These are phyloP conservation scores for Chloroidium sp. DNA, from an alignment of 163 green algal species.

Conservation along the genomic window DNA sequence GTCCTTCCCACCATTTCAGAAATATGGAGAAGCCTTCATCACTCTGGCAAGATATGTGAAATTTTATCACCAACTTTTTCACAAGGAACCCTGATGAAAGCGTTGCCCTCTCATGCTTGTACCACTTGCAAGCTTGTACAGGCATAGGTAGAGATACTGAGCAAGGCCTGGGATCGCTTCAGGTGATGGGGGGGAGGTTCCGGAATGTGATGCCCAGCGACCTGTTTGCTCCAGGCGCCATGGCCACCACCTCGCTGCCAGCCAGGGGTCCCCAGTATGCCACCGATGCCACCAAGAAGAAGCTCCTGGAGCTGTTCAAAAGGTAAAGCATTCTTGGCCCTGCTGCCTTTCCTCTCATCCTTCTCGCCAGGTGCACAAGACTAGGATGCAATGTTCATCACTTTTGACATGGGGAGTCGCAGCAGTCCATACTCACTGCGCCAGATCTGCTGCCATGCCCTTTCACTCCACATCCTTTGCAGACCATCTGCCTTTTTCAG, in stretches of 20 bases:
- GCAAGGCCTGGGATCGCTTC: not conserved
- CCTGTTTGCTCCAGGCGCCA: constrained; percentile 54
- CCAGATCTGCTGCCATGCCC: not conserved
- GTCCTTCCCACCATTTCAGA: too few species aligned
- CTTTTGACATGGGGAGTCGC: too few species aligned
- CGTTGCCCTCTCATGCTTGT: too few species aligned
- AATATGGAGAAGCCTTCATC: too few species aligned
- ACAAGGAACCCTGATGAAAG: too few species aligned
- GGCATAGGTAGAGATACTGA: too few species aligned
- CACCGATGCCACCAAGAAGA: constrained; percentile 22
- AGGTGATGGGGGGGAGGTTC: constrained; percentile 58
- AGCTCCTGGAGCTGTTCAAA: constrained; percentile 54
- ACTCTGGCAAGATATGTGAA: too few species aligned
- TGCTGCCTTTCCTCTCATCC: too few species aligned
- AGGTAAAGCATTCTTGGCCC: constrained; percentile 10
- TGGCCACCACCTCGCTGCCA: constrained; percentile 57
- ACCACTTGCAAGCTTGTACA: too few species aligned
- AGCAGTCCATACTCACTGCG: not conserved
- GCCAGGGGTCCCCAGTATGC: constrained; percentile 52
- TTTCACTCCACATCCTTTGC: not conserved
- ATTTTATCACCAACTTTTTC: too few species aligned
- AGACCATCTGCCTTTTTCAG: not conserved
- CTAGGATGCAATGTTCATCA: too few species aligned
- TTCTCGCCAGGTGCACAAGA: too few species aligned
- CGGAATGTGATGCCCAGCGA: constrained; percentile 63